Base-by-base conservation (phyloP, 2,329 filamentous ascomycete species). In the Colletotrichum viniferum region DNA sequence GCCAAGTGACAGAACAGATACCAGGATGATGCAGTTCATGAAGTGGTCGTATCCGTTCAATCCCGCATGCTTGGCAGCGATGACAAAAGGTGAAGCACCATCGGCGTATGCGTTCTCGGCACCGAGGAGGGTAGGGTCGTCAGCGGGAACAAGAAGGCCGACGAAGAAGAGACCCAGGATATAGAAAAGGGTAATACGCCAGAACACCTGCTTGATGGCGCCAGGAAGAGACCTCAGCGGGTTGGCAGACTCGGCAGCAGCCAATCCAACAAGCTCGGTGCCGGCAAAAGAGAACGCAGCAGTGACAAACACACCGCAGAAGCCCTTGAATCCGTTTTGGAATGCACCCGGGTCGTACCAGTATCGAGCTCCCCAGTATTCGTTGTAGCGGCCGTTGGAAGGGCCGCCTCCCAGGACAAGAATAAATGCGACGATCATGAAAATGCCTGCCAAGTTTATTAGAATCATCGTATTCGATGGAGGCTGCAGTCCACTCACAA, bases 151-250 rank as follows among this genome's bases (percentile, higher is more conserved):
- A 7, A 90, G 81, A 7, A 91, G 84, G 16, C 89, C 89, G 18
- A 90, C 86, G 13, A 90, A 87, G 68, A 88, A 84, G 16, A 91
- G 84, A 43, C 88, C 88, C 4, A 90, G 82, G 62, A 91, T 82
- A 77, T 91, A 91, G 77, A 91, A 91, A 76, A 90, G 81, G 0
- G 87, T 89, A 75, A 90, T 90, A 78, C 89, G 88, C 88, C 89
- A 90, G 74, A 90, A 90, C 36, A 90, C 94, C 81, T 97, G 95
- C 86, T 97, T 97, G 80, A 96, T 93, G 7, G 96, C 96, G 3
- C 92, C 92, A 0, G 96, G 96, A 2, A 98, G 89, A 0, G 93
- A 91, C 81, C 94, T 92, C 72, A 91, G 89, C 0, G 94, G 94
- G 80, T 95, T 94, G 12, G 86, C 84, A 0, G 93, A 91, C 83